Base-by-base conservation (phyloP, 2,329 filamentous ascomycete genomes). In the Curvularia sp. region DNA sequence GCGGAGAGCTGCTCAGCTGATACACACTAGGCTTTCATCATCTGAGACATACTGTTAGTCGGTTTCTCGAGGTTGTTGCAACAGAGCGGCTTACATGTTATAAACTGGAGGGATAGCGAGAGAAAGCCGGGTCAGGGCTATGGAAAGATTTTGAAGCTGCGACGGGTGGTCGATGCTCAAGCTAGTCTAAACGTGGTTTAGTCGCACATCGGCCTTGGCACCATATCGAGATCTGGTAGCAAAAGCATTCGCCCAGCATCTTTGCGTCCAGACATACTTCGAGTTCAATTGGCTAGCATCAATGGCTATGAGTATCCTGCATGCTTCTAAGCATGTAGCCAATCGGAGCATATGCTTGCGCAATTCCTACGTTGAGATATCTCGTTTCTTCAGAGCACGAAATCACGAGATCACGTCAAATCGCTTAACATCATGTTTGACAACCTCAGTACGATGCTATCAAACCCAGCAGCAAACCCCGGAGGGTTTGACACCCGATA, bases 11-110 rank as follows among this genome's bases (percentile, higher is more conserved):
- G 85, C 84, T 98, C 95, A 96, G 92, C 88, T 88, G 83, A 80
- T 88, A 89, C 95, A 98, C 94, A 88, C 91, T 89, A 88, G 87
- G 91, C 91, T 97, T 96, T 99, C 95, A 98, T 99, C 94, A 98
- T 96, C 93, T 97, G 69, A 69, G 58, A 50, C 49, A 49, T 26
- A 13, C 6, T 66, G 68, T 76, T 63, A 75, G 64, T 60, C 71
- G 15, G 1, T 24, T 18, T n/a, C 43, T 22, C 53, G 49, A 6
- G 2, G 13, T n/a, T 3, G 38, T 31, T 38, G 47, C 33, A 46
- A 38, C 49, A 46, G 52, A 54, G 54, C 18, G 60, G 87, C 93
- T 86, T 84, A 97, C 93, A 84, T 92, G 87, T 89, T 88, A 90
- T 96, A 96, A 96, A 97, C 93, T 92, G 93, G 93, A 97, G 96